These are phyloP conservation scores for Eucalyptus pauciflora DNA, from an alignment of 345 rosid genomes.

Conservation along the genomic window DNA sequence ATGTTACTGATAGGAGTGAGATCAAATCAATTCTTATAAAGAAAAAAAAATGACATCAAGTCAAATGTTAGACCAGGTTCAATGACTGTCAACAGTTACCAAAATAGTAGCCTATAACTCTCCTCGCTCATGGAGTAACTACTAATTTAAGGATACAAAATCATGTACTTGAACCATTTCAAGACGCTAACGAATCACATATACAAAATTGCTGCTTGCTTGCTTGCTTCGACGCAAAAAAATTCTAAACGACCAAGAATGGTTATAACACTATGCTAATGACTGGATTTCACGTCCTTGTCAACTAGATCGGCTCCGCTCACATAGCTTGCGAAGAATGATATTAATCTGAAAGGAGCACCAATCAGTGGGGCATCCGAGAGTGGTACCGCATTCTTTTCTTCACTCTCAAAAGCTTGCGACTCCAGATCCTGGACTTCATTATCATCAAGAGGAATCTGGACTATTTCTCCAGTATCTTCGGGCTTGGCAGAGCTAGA, in stretches of 20 bases:
- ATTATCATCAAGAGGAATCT: constrained; percentile 48
- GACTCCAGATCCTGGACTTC: constrained; percentile 35
- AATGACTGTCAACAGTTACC: background rate
- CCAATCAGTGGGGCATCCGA: constrained; percentile 81
- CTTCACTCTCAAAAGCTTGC: constrained; percentile 5
- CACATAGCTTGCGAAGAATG: constrained; percentile 74
- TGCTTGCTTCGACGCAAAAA: background rate
- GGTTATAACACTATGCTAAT: background rate
- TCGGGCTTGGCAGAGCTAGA: constrained; percentile 15
- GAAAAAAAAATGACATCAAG: background rate
- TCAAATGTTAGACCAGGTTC: background rate
- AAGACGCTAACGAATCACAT: background rate
- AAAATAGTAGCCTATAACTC: background rate
- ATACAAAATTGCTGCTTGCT: background rate
- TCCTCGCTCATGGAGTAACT: background rate
- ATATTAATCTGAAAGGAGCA: constrained; percentile 78
- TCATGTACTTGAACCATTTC: background rate
- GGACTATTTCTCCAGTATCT: constrained; percentile 52
- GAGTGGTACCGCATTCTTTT: constrained; percentile 21
- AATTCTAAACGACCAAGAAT: background rate
- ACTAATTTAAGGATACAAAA: background rate
- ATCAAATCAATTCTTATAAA: background rate
- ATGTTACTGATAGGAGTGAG: background rate
- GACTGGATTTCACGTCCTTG: constrained; percentile 5
- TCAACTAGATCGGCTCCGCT: constrained; percentile 82